Percentiles rank a stretch among this genome's conserved stretches.
Conservation (phyloP, 345 rosid species). For the Eucalyptus regnans region DNA sequence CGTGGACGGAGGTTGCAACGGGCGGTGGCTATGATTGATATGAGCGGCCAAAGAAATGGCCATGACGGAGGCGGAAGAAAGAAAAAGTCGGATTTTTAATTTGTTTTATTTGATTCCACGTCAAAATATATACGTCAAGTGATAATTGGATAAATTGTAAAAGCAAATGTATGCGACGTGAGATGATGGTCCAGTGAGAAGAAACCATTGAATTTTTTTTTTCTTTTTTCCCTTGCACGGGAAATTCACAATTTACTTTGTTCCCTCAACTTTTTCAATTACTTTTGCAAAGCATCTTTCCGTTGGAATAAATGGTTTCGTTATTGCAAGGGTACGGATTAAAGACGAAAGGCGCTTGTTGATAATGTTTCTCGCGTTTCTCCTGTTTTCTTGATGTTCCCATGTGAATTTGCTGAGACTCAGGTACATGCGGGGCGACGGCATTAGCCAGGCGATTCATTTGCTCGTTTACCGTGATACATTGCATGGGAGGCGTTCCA, state of each 20-base stretch:
- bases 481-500: slow-evolving; percentile 71
- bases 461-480: slow-evolving; percentile 71
- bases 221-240: background rate
- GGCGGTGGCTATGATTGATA: background rate
- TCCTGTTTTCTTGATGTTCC: background rate
- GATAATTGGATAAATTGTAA: background rate
- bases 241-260: background rate
- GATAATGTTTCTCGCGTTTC: background rate
- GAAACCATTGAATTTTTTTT: background rate
- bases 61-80: background rate
- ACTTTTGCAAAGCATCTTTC: background rate
- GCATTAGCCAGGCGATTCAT: slow-evolving; percentile 72
- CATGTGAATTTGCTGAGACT: background rate
- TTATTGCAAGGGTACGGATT: background rate
- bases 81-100: background rate
- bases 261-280: background rate
- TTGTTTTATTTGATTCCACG: background rate
- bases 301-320: background rate
- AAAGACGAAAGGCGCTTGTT: background rate
- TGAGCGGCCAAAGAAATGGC: background rate
- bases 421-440: slow-evolving; percentile 85
- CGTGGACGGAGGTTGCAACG: background rate
- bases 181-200: background rate
- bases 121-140: background rate
- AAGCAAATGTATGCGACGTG: too few species aligned